Evolutionary conservation across 768 basidiomycete species (phyloP).

Genomic region (Leucosporidium scottii): DNA sequence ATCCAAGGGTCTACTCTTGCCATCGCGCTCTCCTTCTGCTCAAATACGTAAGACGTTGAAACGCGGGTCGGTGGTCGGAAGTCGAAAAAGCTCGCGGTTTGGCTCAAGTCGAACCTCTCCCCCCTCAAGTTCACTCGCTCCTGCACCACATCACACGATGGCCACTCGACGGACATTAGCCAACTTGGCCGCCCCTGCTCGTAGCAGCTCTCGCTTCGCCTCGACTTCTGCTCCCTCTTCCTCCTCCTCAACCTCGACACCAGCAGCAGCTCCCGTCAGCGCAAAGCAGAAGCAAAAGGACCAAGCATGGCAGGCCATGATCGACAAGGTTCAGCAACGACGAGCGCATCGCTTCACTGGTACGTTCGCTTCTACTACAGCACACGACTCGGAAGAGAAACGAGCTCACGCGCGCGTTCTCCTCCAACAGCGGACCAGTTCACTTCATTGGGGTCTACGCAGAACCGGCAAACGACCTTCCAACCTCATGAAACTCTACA

Average conservation of each 20-base stretch:
- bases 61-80: too few relatives aligned
- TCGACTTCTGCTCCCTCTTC: background rate
- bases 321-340: slow-evolving; percentile 26
- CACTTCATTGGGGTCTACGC: slow-evolving; percentile 64
- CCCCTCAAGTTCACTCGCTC: too few relatives aligned
- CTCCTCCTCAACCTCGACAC: background rate
- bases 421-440: slow-evolving; percentile 23
- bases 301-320: background rate
- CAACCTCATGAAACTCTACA: slow-evolving; percentile 65
- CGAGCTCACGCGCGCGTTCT: background rate
- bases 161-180: too few relatives aligned
- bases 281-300: slow-evolving; percentile 13
- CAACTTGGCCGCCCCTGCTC: background rate
- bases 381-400: too few relatives aligned
- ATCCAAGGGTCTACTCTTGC: too few relatives aligned
- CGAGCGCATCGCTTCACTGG: background rate
- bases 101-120: too few relatives aligned
- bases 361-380: background rate
- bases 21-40: too few relatives aligned
- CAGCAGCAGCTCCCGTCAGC: background rate
- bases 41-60: too few relatives aligned
- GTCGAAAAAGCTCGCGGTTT: too few relatives aligned
- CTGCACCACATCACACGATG: too few relatives aligned
- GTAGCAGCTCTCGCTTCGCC: background rate
- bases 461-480: slow-evolving; percentile 59